Conservation (phyloP, 345 rosid species). For the Leavenworthia alabamica region DNA sequence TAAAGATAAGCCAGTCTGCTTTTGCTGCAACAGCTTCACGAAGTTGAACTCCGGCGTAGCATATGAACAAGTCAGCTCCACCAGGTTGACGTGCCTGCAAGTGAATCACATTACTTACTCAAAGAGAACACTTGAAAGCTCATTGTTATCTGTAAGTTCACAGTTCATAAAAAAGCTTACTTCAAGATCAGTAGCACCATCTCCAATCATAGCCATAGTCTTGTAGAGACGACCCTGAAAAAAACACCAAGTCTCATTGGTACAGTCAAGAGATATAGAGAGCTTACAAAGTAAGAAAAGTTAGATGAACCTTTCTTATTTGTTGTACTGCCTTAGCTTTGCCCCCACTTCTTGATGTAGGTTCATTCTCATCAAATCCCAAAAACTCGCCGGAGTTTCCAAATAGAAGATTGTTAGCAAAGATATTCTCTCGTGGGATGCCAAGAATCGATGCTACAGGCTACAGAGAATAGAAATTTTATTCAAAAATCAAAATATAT, state of each 20-base stretch:
- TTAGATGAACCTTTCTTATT: constrained; percentile 53
- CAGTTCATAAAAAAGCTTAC: constrained; percentile 29
- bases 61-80: constrained; percentile 78
- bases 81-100: constrained; percentile 80
- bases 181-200: constrained; percentile 98
- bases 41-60: constrained; percentile 82
- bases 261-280: constrained; percentile 13
- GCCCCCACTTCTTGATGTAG: constrained; percentile 96
- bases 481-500: background rate
- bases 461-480: constrained; percentile 30
- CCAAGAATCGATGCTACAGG: constrained; percentile 87
- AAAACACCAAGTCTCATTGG: constrained; percentile 2
- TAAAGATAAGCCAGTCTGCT: constrained; percentile 85
- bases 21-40: constrained; percentile 78
- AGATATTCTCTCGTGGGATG: constrained; percentile 69
- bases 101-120: background rate
- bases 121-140: background rate
- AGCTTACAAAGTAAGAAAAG: background rate
- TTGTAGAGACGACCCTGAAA: constrained; percentile 62
- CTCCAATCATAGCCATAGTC: constrained; percentile 87
- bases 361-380: constrained; percentile 79
- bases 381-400: constrained; percentile 64
- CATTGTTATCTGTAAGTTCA: background rate
- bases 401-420: constrained; percentile 82
- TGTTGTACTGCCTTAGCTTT: constrained; percentile 94